Conservation (phyloP, 371 early-diverging fungal species). For the Nematocida displodere region DNA sequence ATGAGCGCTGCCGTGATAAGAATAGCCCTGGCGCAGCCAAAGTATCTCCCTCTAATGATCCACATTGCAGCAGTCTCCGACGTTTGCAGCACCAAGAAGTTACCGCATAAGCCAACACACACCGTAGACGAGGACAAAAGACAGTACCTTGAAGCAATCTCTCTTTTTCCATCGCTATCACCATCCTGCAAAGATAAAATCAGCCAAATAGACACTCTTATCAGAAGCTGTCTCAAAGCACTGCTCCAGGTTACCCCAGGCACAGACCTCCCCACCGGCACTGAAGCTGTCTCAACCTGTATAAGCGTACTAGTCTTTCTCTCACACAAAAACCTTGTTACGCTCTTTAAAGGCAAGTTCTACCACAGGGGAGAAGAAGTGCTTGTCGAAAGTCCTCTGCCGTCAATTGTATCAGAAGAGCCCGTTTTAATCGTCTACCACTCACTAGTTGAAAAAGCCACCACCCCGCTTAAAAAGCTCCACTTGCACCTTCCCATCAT, state of each 20-base stretch:
- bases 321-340: not conserved
- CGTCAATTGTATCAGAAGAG: not conserved
- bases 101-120: too few species aligned
- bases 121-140: too few species aligned
- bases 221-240: not conserved
- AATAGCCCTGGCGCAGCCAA: not conserved
- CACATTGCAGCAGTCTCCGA: not conserved
- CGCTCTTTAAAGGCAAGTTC: constrained; percentile 1
- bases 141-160: not conserved
- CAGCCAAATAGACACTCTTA: not conserved
- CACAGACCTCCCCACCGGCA: not conserved
- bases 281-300: not conserved
- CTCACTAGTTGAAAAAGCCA: not conserved
- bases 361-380: constrained; percentile 32
- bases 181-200: not conserved
- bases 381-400: not conserved
- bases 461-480: not conserved
- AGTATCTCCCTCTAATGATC: not conserved
- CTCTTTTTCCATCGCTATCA: not conserved
- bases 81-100: too few species aligned
- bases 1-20: constrained; percentile 4
- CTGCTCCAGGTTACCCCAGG: not conserved
- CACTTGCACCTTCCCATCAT: not conserved
- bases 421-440: constrained; percentile 22
- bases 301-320: not conserved